Conservation (phyloP, 75 land plant genomes). For the Cunninghamia lanceolata region DNA sequence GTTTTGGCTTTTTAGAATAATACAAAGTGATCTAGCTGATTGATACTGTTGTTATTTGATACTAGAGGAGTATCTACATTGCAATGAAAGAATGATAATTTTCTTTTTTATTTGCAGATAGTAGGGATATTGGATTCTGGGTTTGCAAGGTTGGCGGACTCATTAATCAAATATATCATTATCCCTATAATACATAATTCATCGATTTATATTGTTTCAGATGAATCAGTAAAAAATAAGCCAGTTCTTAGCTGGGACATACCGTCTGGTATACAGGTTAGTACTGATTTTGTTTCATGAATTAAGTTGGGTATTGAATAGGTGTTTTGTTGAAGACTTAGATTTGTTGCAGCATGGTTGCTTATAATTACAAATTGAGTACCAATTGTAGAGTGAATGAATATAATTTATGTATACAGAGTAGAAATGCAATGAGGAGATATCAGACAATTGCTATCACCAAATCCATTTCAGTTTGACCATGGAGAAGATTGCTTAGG, state of each 20-base stretch:
- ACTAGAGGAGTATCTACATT: not conserved
- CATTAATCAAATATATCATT: conserved; percentile 42
- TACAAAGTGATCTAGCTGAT: not conserved
- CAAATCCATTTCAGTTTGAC: not conserved
- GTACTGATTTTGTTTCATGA: not conserved
- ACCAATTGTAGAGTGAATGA: not conserved
- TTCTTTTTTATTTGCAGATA: conserved; percentile 23
- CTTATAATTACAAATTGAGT: not conserved
- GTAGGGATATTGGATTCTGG: conserved; percentile 51
- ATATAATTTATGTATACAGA: not conserved
- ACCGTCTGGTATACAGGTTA: conserved; percentile 19
- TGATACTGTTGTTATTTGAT: not conserved
- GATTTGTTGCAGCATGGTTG: not conserved
- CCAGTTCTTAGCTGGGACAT: conserved; percentile 10
- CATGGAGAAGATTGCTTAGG: not conserved
- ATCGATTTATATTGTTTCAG: conserved; percentile 20
- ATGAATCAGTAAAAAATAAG: conserved; percentile 15
- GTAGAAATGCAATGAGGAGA: not conserved
- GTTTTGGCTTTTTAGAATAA: not conserved
- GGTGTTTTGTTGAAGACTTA: not conserved
- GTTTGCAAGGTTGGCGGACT: conserved; percentile 59
- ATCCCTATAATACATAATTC: conserved; percentile 25
- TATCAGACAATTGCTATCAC: not conserved
- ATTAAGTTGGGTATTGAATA: not conserved
- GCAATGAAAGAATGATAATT: not conserved